A percentile compares a stretch with the other conserved stretches of the same genome.
Conservation (phyloP, 2,329 filamentous ascomycete genomes). For the Talaromyces sp. region DNA sequence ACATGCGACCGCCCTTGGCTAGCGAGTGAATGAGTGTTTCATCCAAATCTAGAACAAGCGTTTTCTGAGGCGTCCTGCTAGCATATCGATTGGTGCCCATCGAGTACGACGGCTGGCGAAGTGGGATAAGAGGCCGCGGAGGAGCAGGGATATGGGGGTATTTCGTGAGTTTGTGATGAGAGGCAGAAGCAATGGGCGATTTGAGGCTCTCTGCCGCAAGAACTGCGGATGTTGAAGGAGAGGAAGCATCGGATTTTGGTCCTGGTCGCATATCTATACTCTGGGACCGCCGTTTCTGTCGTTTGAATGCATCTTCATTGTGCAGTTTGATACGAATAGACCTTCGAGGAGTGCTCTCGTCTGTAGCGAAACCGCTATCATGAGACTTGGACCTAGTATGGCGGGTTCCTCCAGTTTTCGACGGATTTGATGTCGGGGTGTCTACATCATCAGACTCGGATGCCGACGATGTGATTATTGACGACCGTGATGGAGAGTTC, state of each 20-base stretch:
- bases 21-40: slow-evolving; percentile 98
- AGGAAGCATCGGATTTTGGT: slow-evolving; percentile 16
- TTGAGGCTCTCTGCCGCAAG: slow-evolving; percentile 77
- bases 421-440: slow-evolving; percentile 19
- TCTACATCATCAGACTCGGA: slow-evolving; percentile 52
- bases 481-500: slow-evolving; percentile 32
- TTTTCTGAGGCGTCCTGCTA: slow-evolving; percentile 68
- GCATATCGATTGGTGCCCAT: slow-evolving; percentile 16
- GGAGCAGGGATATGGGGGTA: slow-evolving; percentile 88
- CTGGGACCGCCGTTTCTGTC: slow-evolving; percentile 51
- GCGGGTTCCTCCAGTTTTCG: slow-evolving; percentile 20
- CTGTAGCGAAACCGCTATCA: slow-evolving; percentile 31
- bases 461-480: slow-evolving; percentile 43
- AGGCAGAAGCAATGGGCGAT: slow-evolving; percentile 74
- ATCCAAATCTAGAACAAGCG: slow-evolving; percentile 88
- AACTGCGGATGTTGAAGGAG: slow-evolving; percentile 33
- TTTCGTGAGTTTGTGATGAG: slow-evolving; percentile 61
- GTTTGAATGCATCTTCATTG: slow-evolving; percentile 68
- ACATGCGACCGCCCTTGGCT: slow-evolving; percentile 93
- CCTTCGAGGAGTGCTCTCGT: slow-evolving; percentile 66
- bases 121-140: slow-evolving; percentile 82
- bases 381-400: slow-evolving; percentile 23
- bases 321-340: slow-evolving; percentile 90
- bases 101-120: slow-evolving; percentile 84
- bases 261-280: slow-evolving; percentile 24